Conservation (phyloP, 495 filamentous ascomycete genomes). For the Aspergillus affinis region DNA sequence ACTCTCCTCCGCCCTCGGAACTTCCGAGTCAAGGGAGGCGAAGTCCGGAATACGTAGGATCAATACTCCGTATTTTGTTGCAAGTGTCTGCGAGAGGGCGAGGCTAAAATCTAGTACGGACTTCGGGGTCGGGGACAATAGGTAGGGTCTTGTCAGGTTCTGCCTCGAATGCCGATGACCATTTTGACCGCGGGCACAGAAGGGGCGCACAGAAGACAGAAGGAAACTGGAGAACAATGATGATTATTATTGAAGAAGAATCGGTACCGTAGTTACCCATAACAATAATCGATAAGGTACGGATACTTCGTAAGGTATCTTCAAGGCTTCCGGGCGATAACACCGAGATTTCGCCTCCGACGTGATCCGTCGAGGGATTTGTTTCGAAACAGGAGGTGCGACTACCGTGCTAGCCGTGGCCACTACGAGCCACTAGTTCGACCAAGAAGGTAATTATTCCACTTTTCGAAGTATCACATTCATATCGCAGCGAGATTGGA, state of each 20-base stretch:
- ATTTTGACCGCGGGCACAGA: no score
- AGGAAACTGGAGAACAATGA: no score
- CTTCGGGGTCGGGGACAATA: not conserved
- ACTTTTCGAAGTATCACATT: not conserved
- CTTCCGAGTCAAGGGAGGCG: not conserved
- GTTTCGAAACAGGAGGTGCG: constrained; percentile 9
- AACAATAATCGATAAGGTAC: not conserved
- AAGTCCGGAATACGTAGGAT: not conserved
- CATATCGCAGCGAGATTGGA: not conserved
- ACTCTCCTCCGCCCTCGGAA: not conserved
- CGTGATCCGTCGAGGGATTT: constrained; percentile 1
- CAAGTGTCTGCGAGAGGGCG: no score
- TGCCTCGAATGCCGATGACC: no score
- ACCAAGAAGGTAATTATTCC: not conserved
- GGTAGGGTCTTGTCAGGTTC: no score
- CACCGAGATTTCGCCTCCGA: constrained; percentile 3
- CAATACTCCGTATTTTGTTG: no score
- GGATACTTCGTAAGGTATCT: no score
- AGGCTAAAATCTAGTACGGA: no score
- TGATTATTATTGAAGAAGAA: not conserved
- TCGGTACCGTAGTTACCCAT: not conserved
- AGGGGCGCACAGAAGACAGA: no score
- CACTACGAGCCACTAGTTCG: constrained; percentile 1
- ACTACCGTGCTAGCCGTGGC: constrained; percentile 1
- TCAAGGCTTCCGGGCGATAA: not conserved